Base-by-base conservation (phyloP, 2,329 filamentous ascomycete genomes). In the Exophiala lecanii-corni region DNA sequence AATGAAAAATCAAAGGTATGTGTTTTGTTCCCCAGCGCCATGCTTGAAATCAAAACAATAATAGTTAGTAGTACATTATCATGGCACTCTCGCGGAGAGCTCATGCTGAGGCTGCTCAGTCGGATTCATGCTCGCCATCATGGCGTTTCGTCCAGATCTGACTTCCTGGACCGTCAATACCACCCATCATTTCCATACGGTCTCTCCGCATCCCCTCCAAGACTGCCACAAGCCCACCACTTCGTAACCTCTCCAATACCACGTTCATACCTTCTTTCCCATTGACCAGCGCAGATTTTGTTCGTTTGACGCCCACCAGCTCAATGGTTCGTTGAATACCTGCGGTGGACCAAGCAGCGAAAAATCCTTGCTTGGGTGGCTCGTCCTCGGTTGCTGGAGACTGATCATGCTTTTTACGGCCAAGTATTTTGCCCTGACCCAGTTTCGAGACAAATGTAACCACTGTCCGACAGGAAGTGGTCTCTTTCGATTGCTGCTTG, bases 201-300 rank as follows among this genome's bases (percentile, higher is more conserved):
- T 85, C 81, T 55, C 71, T 68, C 39, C 79, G 70, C 81, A 85
- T 85, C 19, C 80, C 81, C 52, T 85, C 82, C 20, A 86, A 65
- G n/a, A 85, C 82, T 16, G 66, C 81, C 12, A 84, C 79, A 13
- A 86, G 67, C 1, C 82, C 83, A 28, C 82, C 82, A 45, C 72
- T 70, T 41, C 82, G 70, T 59, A 86, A 63, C 25, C 79, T 67
- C 57, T 80, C 76, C 5, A 83, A 66, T 16, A 83, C 79, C 16
- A 82, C 72, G 46, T 79, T 80, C 79, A 83, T 82, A 40, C 79
- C 79, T 56, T 82, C 72, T 49, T 76, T 77, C 50, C 79, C 79
- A 55, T 79, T 81, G 7, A 77, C 65, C 55, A 82, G 71, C 13
- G 76, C 78, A 44, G 76, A 72, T 42, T 77, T 69, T 1, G 79